Conservation (phyloP, 2,329 filamentous ascomycete genomes). For the Akanthomyces muscarius region DNA sequence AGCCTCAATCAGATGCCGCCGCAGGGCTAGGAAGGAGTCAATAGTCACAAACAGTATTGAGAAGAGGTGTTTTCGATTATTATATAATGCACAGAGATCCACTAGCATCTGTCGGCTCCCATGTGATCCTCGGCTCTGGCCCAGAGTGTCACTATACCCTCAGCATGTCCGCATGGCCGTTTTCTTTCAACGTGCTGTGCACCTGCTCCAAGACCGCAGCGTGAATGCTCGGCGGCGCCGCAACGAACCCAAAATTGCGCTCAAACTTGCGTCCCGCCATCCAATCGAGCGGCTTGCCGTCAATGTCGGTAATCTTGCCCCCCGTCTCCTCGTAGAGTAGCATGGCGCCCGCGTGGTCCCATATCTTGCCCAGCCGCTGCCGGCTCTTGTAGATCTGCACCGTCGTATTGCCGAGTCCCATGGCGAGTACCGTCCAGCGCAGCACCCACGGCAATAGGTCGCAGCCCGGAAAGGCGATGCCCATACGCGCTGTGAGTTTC, state of each 20-base stretch:
- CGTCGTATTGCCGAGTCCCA: slow-evolving; percentile 50
- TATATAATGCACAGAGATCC: no score
- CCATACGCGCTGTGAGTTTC: slow-evolving; percentile 39
- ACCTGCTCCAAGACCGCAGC: slow-evolving; percentile 58
- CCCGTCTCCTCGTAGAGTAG: slow-evolving; percentile 55
- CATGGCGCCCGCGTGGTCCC: slow-evolving; percentile 60
- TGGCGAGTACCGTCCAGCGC: slow-evolving; percentile 49
- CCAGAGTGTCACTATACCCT: background rate
- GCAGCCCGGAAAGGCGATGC: slow-evolving; percentile 41
- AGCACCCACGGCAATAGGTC: slow-evolving; percentile 56
- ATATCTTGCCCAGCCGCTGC: slow-evolving; percentile 49
- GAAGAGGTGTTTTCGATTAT: no score
- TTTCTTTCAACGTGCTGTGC: slow-evolving; percentile 62
- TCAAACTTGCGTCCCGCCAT: slow-evolving; percentile 44
- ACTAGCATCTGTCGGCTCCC: background rate
- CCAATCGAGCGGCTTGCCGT: slow-evolving; percentile 49
- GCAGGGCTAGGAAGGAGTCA: no score
- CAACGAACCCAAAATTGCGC: slow-evolving; percentile 54
- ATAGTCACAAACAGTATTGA: no score
- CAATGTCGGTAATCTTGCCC: slow-evolving; percentile 51
- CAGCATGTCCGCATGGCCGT: slow-evolving; percentile 24
- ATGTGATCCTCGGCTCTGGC: background rate
- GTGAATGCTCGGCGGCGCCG: slow-evolving; percentile 45
- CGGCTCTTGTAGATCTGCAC: slow-evolving; percentile 53
- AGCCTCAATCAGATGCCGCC: no score